Evolutionary conservation across 1,139 yeast genomes (phyloP), one percentile per base, ranked within the genome.

Genomic region (Saccharomyces pastorianus): DNA sequence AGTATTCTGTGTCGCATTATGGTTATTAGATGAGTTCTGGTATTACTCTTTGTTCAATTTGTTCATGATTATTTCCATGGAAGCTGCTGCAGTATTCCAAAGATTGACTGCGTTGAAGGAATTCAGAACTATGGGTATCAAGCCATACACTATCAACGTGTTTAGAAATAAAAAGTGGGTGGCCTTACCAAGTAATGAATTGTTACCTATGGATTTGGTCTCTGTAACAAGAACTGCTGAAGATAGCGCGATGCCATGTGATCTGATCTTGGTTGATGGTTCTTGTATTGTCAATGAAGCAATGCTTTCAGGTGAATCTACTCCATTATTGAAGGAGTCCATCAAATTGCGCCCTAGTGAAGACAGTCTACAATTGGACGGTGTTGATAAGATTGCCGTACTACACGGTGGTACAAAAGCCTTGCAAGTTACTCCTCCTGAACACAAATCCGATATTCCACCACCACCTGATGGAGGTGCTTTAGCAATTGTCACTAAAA

Each of bases 21-120:
- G 98, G 98, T 81, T 89, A 67, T 81, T 93, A 83, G 99, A 95
- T 73, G 98, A 91, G 63, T 87, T 88, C 75, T 93, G 98, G 98
- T 91, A 91, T 72, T 88, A 87, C 68, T 90, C 98, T 5, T 74
- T 95, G 58, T 90, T 95, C 72, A 88, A 96, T 29, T 77, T 93
- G 60, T 85, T 95, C 71, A 91, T 93, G 95, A 79, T 95, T 60
- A 85, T 93, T 31, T 82, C 95, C 3, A 93, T 93, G 75, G 99
- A 93, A 73, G 88, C 85, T 72, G 89, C 97, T 46, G 90, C 96
- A 46, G 99, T 93, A 17, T 87, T 83, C 73, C 99, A 95, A 76
- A 86, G 99, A 73, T 88, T 96, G 74, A 77, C 89, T 11, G 93
- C 99, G 52, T 85, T 93, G 89, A 76, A 84, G 52, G 99, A 93